Evolutionary conservation across 306 rosid species (phyloP), one percentile per base, ranked within the genome.

Genomic region (Citrullus mucosospermus): DNA sequence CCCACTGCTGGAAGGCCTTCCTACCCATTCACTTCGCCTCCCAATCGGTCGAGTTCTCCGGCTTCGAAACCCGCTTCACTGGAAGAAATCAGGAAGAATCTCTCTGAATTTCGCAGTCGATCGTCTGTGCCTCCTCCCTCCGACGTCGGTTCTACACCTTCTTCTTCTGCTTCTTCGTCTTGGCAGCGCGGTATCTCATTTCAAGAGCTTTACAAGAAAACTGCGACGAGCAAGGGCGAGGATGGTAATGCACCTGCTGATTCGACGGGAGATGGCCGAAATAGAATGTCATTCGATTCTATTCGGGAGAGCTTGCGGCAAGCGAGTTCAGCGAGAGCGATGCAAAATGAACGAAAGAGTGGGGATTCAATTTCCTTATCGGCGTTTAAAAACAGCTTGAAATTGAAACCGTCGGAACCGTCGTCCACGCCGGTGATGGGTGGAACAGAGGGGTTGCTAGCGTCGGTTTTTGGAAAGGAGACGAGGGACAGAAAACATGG

Each of bases 71-170:
- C 20, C 12, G 34, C 55, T 38, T 46, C 82, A 9, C 2, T 77
- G 0, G 84, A 82, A 4, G 87, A 86, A 78, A 85, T 90, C 80
- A 69, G 46, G 8, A 85, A 79, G 48, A 88, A 87, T 30, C 85
- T 89, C 34, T n/a, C 85, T 0, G 78, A 83, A 79, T 90, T 76
- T 62, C 74, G 80, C 25, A 78, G 11, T 4, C 62, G 79, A 78
- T 66, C 81, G 36, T 30, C 62, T 17, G 48, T 12, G 46, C 85
- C 75, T 9, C 70, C 41, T 2, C 74, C 82, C 75, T 39, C 53
- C 13, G 79, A 67, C 0, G 20, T 78, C 10, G 53, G 43, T 16
- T 22, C 79, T 20, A 5, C 77, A 32, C 30, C 82, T 18, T 57
- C 78, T 5, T 28, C 78, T 50, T 46, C 81, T 18, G 34, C 73